A percentile compares a stretch with the other conserved stretches of the same genome.
phyloP scores from a whole-genome alignment of 2,329 filamentous ascomycete species.

The Phoma herbarum region DNA sequence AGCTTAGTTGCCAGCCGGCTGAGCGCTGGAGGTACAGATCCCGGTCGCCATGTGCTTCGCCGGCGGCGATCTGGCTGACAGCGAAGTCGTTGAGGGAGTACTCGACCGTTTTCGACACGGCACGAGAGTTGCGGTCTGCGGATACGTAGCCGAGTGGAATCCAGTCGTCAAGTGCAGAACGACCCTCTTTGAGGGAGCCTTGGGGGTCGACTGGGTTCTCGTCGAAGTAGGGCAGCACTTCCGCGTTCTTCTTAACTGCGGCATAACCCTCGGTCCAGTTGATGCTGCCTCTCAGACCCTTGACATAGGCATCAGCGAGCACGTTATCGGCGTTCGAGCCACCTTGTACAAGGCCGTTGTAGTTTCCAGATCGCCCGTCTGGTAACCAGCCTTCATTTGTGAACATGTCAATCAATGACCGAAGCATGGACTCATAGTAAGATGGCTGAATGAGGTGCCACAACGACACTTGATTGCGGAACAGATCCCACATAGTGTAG shows the following conservation, averaged over 20 bases:
- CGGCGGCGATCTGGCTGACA: slow-evolving; percentile 53
- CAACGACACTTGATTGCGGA: slow-evolving; percentile 59
- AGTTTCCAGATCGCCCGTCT: slow-evolving; percentile 66
- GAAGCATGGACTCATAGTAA: slow-evolving; percentile 72
- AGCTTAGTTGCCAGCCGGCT: slow-evolving; percentile 55
- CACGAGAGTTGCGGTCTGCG: slow-evolving; percentile 49
- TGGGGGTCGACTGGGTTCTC: slow-evolving; percentile 46
- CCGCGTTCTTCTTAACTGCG: slow-evolving; percentile 76
- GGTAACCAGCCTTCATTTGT: slow-evolving; percentile 72
- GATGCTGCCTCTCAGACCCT: slow-evolving; percentile 68
- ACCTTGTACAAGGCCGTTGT: slow-evolving; percentile 64
- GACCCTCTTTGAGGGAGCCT: slow-evolving; percentile 54
- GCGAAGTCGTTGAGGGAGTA: slow-evolving; percentile 57
- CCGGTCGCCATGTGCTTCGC: slow-evolving; percentile 52
- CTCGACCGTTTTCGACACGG: slow-evolving; percentile 54
- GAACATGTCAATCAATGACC: slow-evolving; percentile 71
- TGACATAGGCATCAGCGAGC: slow-evolving; percentile 72
- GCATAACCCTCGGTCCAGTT: slow-evolving; percentile 76
- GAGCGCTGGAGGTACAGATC: slow-evolving; percentile 52
- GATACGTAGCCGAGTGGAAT: slow-evolving; percentile 55
- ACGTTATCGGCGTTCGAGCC: slow-evolving; percentile 56
- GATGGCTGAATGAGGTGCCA: slow-evolving; percentile 71
- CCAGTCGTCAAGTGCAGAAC: slow-evolving; percentile 55
- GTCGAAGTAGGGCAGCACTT: slow-evolving; percentile 57
- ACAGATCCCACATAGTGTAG: slow-evolving; percentile 79